These are phyloP conservation scores for Cladophialophora immunda DNA, from an alignment of 2,329 filamentous ascomycete genomes.

Conservation along the genomic window DNA sequence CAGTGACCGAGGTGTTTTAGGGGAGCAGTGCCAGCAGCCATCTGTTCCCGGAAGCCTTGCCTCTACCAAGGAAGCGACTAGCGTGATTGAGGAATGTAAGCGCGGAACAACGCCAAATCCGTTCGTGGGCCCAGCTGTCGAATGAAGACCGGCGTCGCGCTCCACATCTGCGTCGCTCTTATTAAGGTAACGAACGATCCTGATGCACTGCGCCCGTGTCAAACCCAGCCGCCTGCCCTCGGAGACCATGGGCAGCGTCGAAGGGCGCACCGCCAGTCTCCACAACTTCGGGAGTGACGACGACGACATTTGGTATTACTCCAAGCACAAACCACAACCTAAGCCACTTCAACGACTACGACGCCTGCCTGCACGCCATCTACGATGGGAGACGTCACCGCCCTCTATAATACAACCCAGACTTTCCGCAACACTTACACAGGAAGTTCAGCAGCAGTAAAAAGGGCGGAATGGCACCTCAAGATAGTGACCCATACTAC, in stretches of 20 bases:
- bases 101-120: too few species aligned
- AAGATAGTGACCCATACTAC: slow-evolving; percentile 40
- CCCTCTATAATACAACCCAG: slow-evolving; percentile 12
- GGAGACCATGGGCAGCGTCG: slow-evolving; percentile 47
- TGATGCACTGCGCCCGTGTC: slow-evolving; percentile 33
- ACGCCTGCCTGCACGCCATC: slow-evolving; percentile 13
- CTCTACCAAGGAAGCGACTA: too few species aligned
- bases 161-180: slow-evolving; percentile 19
- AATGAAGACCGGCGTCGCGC: slow-evolving; percentile 20
- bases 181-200: slow-evolving; percentile 9
- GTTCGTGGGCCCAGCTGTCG: slow-evolving; percentile 10
- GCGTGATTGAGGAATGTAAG: too few species aligned
- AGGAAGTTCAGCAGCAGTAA: slow-evolving; percentile 36
- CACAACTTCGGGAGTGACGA: not conserved
- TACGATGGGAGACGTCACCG: slow-evolving; percentile 19
- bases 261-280: slow-evolving; percentile 48
- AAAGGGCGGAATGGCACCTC: slow-evolving; percentile 34
- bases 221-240: slow-evolving; percentile 36
- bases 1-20: too few species aligned
- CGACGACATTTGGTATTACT: not conserved
- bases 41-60: too few species aligned
- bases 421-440: slow-evolving; percentile 19
- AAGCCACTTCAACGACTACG: slow-evolving; percentile 13
- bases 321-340: slow-evolving; percentile 16
- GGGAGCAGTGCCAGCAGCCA: too few species aligned